phyloP scores from a whole-genome alignment of 345 rosid genomes.

The Aurinia saxatilis region DNA sequence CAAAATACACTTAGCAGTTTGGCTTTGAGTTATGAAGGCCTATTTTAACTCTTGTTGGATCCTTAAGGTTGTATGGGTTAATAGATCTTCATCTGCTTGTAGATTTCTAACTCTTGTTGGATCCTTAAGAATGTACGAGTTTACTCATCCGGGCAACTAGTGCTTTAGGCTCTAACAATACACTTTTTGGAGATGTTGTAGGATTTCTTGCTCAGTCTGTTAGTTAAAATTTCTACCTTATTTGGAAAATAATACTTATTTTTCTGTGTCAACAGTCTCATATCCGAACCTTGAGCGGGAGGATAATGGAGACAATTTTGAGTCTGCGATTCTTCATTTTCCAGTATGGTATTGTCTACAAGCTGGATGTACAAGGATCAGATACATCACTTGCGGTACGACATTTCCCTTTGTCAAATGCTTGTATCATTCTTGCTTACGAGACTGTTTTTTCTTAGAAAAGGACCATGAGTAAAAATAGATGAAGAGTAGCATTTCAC shows the following conservation, averaged over 20 bases:
- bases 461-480: background rate
- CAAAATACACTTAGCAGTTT: too few relatives aligned
- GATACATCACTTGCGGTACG: constrained; percentile 63
- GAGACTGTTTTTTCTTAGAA: background rate
- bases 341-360: constrained; percentile 94
- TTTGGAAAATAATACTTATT: background rate
- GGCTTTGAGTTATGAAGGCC: too few relatives aligned
- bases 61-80: too few relatives aligned
- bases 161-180: background rate
- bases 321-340: constrained; percentile 82
- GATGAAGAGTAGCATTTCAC: background rate
- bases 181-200: background rate
- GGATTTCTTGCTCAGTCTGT: background rate
- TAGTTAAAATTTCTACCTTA: background rate
- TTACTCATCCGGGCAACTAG: background rate
- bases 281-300: constrained; percentile 74
- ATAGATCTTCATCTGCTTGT: too few relatives aligned
- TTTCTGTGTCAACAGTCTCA: constrained; percentile 51
- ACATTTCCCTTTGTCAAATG: background rate
- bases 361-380: constrained; percentile 47
- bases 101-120: too few relatives aligned
- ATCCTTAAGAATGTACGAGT: background rate
- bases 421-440: background rate
- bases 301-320: constrained; percentile 82
- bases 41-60: background rate